Base-by-base conservation (phyloP, 345 rosid species). In the Populus alba region DNA sequence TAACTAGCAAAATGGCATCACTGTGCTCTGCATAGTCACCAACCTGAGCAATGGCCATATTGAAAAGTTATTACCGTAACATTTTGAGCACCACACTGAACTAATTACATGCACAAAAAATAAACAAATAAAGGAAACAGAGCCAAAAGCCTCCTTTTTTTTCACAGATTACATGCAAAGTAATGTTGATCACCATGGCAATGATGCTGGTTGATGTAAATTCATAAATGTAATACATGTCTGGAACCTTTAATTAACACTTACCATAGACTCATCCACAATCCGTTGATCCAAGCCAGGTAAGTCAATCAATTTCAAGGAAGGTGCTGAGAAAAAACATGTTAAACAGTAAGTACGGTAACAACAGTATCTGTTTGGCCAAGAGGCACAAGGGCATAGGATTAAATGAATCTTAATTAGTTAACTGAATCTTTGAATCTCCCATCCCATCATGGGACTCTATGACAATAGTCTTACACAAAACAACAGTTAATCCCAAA, bases 221-320 rank as follows among this genome's bases (percentile, higher is more conserved):
- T 66, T 63, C 45, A 7, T 10, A n/a, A 4, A 65, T 65, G 31
- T 43, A 31, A 66, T 75, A 33, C 15, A 33, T 1, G 31, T 31
- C 62, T 66, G 66, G 61, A 65, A 66, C 63, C 31, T 51, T 22
- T 63, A 45, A 45, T 43, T 2, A 49, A 27, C 45, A 66, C 98
- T 87, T 77, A 96, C 99, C 97, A 90, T 71, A 45, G 97, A 83
- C 70, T 91, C 98, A 68, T 91, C 97, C 88, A 94, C 85, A 81
- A 90, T 86, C 81, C 97, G 88, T 88, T 94, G 99, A 86, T 96
- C 99, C 87, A 94, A 82, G 84, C 99, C 98, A 70, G 99, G 98
- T 82, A 96, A 88, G 85, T 96, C 99, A 74, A 91, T 80, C 89
- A 96, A 86, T 87, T 96, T 96, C 78, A 96, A 76, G 23, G 99